These are phyloP conservation scores for Hansenula lynferdii DNA, from an alignment of 1,139 yeast genomes.

Conservation along the genomic window DNA sequence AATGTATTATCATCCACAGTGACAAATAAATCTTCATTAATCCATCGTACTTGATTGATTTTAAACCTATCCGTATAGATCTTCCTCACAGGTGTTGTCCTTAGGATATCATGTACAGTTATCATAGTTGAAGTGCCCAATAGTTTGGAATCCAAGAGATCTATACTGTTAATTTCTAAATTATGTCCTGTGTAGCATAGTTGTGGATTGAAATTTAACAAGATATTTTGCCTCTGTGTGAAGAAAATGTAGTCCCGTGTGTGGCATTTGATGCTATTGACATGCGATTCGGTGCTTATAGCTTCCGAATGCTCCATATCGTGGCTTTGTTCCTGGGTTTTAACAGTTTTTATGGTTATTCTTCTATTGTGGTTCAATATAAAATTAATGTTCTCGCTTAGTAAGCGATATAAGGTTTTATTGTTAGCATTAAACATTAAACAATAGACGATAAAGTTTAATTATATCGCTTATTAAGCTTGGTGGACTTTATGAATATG, in stretches of 20 bases:
- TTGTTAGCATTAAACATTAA: no score
- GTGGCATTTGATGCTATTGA: neutral
- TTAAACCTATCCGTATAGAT: slow-evolving; percentile 8
- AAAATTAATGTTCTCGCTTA: neutral
- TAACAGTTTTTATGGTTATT: no score
- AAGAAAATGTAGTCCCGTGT: neutral
- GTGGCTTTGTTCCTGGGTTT: no score
- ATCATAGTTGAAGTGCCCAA: slow-evolving; percentile 12
- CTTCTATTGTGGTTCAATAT: no score
- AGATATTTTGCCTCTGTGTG: slow-evolving; percentile 2
- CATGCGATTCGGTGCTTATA: no score
- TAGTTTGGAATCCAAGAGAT: neutral
- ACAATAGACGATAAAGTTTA: neutral
- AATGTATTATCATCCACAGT: slow-evolving; percentile 17
- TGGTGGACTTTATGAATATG: neutral
- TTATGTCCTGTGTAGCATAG: slow-evolving; percentile 1
- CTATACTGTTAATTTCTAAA: slow-evolving; percentile 6
- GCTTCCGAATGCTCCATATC: no score
- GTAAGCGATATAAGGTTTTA: no score
- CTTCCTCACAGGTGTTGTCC: slow-evolving; percentile 5
- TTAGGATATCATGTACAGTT: slow-evolving; percentile 10
- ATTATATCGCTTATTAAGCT: neutral
- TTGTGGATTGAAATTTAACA: neutral
- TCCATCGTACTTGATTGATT: slow-evolving; percentile 8
- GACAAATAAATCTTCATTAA: slow-evolving; percentile 12